Conservation (phyloP, 1,139 yeast genomes). For the Yamadazyma trypodendri region DNA sequence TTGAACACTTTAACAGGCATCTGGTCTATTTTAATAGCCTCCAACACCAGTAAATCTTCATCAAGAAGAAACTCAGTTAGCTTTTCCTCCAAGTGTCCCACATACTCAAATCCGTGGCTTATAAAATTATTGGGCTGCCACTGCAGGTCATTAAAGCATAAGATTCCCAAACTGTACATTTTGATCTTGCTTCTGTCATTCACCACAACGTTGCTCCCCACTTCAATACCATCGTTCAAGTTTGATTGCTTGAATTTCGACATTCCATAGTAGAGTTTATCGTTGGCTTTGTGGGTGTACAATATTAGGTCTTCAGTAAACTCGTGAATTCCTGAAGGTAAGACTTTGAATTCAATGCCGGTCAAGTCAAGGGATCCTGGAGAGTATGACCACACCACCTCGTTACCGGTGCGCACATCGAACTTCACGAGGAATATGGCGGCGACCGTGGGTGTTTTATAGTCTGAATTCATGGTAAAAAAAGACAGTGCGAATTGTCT, state of each 20-base stretch:
- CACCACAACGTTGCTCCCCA: neutral
- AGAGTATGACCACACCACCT: constrained; percentile 52
- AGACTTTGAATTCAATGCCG: constrained; percentile 65
- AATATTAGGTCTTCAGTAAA: constrained; percentile 46
- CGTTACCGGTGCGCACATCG: constrained; percentile 63
- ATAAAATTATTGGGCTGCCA: constrained; percentile 59
- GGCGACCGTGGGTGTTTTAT: constrained; percentile 31
- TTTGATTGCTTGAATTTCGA: constrained; percentile 32
- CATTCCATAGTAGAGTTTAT: constrained; percentile 36
- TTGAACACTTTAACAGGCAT: constrained; percentile 7
- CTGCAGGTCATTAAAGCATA: constrained; percentile 35
- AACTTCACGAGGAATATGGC: constrained; percentile 63
- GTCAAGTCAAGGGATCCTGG: constrained; percentile 22
- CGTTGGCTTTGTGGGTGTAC: constrained; percentile 28
- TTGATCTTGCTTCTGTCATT: constrained; percentile 51
- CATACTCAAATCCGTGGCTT: constrained; percentile 56
- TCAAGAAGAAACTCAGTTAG: constrained; percentile 38
- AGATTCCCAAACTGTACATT: constrained; percentile 64
- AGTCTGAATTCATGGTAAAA: constrained; percentile 6
- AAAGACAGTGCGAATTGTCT: neutral
- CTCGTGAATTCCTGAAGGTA: constrained; percentile 86
- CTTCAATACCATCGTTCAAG: constrained; percentile 14
- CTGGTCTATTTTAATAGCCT: constrained; percentile 15
- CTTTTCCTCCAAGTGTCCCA: constrained; percentile 42
- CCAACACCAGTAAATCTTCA: constrained; percentile 22